Conservation (phyloP, 108 stramenopile genomes). For the Nitzschia sp. region DNA sequence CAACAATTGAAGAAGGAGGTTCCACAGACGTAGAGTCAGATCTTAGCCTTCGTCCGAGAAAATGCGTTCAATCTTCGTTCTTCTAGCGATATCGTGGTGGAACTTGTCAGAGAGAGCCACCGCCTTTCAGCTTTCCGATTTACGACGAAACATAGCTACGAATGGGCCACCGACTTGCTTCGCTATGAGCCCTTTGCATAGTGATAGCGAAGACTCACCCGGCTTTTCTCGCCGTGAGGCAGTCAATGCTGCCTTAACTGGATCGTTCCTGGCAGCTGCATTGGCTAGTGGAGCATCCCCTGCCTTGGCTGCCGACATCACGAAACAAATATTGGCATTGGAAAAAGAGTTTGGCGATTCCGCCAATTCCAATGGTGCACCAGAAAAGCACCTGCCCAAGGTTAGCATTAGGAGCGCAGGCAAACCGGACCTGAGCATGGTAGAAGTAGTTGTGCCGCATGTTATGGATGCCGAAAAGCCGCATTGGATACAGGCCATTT, state of each 20-base stretch:
- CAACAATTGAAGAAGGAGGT: too few species aligned
- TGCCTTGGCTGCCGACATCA: background rate
- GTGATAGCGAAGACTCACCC: too few species aligned
- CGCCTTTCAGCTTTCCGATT: too few species aligned
- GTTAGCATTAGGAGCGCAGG: background rate
- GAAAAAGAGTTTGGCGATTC: background rate
- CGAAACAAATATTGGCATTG: background rate
- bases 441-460: constrained; percentile 23
- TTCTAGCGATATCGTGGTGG: too few species aligned
- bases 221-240: background rate
- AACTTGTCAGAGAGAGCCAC: too few species aligned
- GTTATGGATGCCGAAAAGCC: constrained; percentile 31
- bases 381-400: constrained; percentile 24
- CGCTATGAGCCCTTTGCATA: too few species aligned
- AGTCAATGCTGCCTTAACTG: background rate
- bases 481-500: constrained; percentile 28
- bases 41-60: too few species aligned
- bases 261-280: background rate
- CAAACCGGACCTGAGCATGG: background rate
- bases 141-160: too few species aligned
- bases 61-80: too few species aligned
- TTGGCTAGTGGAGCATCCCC: background rate
- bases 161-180: too few species aligned
- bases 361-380: constrained; percentile 24
- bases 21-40: too few species aligned